Percentiles rank a stretch among this genome's conserved stretches.
Conservation (phyloP, 2,329 filamentous ascomycete species). For the Penicillium sp. region DNA sequence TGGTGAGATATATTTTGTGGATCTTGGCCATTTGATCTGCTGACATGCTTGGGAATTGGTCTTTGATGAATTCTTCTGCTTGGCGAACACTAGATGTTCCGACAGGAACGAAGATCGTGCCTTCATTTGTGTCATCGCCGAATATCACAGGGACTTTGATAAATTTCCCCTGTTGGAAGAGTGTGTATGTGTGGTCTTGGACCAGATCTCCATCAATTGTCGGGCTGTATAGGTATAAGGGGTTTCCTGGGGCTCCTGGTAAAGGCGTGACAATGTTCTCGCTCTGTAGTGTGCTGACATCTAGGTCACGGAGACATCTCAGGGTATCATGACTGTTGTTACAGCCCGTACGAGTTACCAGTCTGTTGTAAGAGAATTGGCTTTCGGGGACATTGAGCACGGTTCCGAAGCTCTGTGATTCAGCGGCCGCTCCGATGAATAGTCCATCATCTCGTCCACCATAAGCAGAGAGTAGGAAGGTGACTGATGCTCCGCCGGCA, state of each 20-base stretch:
- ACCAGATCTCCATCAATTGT: conserved; percentile 54
- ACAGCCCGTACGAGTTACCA: conserved; percentile 53
- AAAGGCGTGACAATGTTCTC: conserved; percentile 49
- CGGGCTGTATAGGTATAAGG: conserved; percentile 54
- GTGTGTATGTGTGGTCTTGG: conserved; percentile 49
- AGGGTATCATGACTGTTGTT: conserved; percentile 41
- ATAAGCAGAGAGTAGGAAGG: conserved; percentile 60
- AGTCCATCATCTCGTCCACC: conserved; percentile 49
- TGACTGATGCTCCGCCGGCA: conserved; percentile 65
- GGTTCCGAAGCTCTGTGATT: conserved; percentile 54
- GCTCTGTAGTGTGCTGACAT: conserved; percentile 45
- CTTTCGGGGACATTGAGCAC: conserved; percentile 50
- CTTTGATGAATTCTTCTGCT: conserved; percentile 56
- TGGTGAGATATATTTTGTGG: conserved; percentile 57
- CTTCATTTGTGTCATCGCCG: conserved; percentile 64
- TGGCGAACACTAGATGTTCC: conserved; percentile 48
- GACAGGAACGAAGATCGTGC: conserved; percentile 60
- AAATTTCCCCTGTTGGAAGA: conserved; percentile 52
- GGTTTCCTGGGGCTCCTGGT: conserved; percentile 43
- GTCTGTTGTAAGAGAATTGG: conserved; percentile 54
- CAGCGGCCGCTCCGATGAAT: conserved; percentile 55
- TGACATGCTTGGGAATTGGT: conserved; percentile 59
- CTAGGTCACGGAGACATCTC: conserved; percentile 50
- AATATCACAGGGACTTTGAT: conserved; percentile 56
- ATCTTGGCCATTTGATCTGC: conserved; percentile 52